phyloP scores from a whole-genome alignment of 768 basidiomycete genomes.

The Kwoniella newhampshirensis region DNA sequence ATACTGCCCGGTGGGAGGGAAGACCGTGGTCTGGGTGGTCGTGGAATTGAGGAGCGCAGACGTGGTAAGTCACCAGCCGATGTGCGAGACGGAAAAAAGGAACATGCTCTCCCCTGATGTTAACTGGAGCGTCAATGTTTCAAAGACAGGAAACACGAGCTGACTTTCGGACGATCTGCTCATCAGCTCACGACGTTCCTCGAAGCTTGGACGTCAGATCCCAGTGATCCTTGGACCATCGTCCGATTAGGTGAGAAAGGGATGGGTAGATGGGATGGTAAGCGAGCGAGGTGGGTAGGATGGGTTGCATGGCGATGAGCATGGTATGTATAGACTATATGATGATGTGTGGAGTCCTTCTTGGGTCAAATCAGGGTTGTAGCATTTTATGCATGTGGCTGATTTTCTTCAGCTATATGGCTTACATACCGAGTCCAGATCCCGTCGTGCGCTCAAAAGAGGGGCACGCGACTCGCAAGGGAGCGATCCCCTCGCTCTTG shows the following conservation, averaged over 20 bases:
- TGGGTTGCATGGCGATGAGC: constrained; percentile 47
- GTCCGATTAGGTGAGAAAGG: constrained; percentile 29
- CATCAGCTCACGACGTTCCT: constrained; percentile 29
- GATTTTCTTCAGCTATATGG: too few relatives aligned
- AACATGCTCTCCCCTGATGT: background rate
- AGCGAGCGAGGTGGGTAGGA: constrained; percentile 36
- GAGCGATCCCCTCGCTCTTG: too few relatives aligned
- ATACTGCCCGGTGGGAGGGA: constrained; percentile 30
- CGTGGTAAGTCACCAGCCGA: constrained; percentile 33
- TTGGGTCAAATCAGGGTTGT: too few relatives aligned
- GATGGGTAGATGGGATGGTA: constrained; percentile 36
- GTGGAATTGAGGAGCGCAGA: constrained; percentile 49
- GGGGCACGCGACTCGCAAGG: too few relatives aligned
- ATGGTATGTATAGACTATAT: too few relatives aligned
- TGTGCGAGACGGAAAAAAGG: background rate
- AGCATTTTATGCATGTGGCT: too few relatives aligned
- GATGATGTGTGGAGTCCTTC: too few relatives aligned
- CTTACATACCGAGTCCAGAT: too few relatives aligned
- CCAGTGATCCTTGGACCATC: constrained; percentile 38
- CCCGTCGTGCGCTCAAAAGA: too few relatives aligned
- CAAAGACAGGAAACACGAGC: background rate
- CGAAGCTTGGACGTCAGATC: constrained; percentile 38
- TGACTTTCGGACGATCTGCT: background rate
- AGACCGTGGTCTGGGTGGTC: constrained; percentile 45
- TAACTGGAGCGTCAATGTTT: background rate